Conservation (phyloP, 1,284 basidiomycete genomes). For the Ustanciosporium gigantosporum region DNA sequence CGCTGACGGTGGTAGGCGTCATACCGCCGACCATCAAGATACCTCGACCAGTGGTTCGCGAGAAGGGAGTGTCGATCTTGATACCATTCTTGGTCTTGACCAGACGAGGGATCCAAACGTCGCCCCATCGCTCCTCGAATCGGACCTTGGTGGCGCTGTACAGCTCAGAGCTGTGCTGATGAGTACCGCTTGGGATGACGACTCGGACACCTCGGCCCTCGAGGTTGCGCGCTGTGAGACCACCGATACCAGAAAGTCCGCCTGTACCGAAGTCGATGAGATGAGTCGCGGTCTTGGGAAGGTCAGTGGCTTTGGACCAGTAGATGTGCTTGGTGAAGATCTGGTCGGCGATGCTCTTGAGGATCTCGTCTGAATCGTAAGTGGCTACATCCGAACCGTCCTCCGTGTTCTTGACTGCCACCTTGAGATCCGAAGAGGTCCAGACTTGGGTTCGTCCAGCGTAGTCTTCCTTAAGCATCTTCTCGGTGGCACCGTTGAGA, state of each 20-base stretch:
- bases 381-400: conserved; percentile 48
- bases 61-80: conserved; percentile 86
- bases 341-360: conserved; percentile 65
- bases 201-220: conserved; percentile 91
- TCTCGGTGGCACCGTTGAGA: conserved; percentile 75
- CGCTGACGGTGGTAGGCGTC: conserved; percentile 63
- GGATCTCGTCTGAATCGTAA: conserved; percentile 30
- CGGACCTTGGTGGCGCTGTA: conserved; percentile 73
- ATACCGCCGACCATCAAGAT: conserved; percentile 99
- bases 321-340: conserved; percentile 90
- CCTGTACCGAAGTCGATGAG: conserved; percentile 92
- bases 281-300: conserved; percentile 84
- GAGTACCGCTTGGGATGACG: conserved; percentile 48
- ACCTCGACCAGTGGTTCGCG: conserved; percentile 88
- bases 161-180: conserved; percentile 48
- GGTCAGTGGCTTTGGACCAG: conserved; percentile 82
- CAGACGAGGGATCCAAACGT: conserved; percentile 80
- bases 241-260: conserved; percentile 88
- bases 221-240: conserved; percentile 83
- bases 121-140: conserved; percentile 85
- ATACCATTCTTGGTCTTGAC: conserved; percentile 71
- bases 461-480: conserved; percentile 75
- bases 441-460: conserved; percentile 66
- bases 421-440: conserved; percentile 73
- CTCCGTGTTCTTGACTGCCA: conserved; percentile 90